A percentile compares a stretch with the other conserved stretches of the same genome.
phyloP scores from a whole-genome alignment of 192 early-diverging fungal species.

The Dispira simplex region DNA sequence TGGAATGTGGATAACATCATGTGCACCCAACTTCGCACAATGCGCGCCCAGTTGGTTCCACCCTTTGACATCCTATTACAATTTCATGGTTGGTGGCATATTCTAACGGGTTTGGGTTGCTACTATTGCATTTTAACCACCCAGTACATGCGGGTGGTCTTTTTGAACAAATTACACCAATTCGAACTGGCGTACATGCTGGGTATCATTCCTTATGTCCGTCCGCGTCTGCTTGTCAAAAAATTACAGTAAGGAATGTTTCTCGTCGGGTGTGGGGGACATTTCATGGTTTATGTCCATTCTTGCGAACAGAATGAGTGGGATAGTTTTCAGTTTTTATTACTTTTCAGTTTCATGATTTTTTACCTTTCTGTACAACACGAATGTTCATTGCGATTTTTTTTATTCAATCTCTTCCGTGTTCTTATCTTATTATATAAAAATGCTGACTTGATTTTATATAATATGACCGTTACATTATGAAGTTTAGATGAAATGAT shows the following conservation, averaged over 20 bases:
- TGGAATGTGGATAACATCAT: slow-evolving; percentile 74
- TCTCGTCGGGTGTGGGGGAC: not conserved
- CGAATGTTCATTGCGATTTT: too few relatives aligned
- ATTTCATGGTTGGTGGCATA: slow-evolving; percentile 55
- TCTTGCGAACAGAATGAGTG: too few relatives aligned
- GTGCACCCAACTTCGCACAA: slow-evolving; percentile 36
- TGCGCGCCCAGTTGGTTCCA: slow-evolving; percentile 28
- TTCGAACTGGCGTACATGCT: slow-evolving; percentile 21
- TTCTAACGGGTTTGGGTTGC: slow-evolving; percentile 37
- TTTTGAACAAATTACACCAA: slow-evolving; percentile 22
- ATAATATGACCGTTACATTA: too few relatives aligned
- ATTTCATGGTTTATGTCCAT: not conserved
- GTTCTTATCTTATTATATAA: too few relatives aligned
- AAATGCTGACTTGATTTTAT: too few relatives aligned
- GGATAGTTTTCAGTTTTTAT: too few relatives aligned
- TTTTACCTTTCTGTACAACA: too few relatives aligned
- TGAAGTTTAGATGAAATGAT: too few relatives aligned
- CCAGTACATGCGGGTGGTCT: slow-evolving; percentile 35
- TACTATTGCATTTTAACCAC: slow-evolving; percentile 36
- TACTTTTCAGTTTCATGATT: too few relatives aligned
- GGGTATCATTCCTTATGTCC: slow-evolving; percentile 27
- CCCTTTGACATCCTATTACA: slow-evolving; percentile 34
- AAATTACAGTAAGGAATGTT: not conserved
- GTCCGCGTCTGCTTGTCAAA: slow-evolving; percentile 2
- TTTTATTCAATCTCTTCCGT: too few relatives aligned